Evolutionary conservation across 1,139 yeast species (phyloP), one percentile per base, ranked within the genome.

Genomic region (Kodamaea suecica): DNA sequence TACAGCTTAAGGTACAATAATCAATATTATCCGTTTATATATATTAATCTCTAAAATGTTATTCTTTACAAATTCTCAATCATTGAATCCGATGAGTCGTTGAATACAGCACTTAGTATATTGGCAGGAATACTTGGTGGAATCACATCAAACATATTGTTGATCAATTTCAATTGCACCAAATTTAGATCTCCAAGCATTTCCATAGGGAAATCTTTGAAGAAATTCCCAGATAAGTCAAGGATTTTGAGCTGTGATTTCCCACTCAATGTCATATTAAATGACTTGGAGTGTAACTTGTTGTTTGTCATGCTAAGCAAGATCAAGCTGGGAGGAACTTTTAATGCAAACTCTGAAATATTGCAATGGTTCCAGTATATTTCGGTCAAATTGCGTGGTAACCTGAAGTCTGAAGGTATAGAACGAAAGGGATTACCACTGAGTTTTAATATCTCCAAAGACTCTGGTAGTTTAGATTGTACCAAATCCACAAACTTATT

Each of bases 181-280:
- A 41, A 23, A 4, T 16, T 17, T 4, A 33, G 11, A 4, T 30
- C 34, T 10, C 27, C 27, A 9, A 41, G 27, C 3, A 25, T 14
- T n/a, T 36, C 38, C 21, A 37, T 30, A 12, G 34, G 29, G 8
- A 43, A 31, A 14, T 37, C 37, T 31, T 43, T 43, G 30, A 43
- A 43, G 20, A 35, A 43, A 31, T 43, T 43, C 4, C 41, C 46
- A 3, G 41, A 33, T 16, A 43, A 37, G 29, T 43, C 42, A n/a
- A 43, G 33, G 3, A 25, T 13, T 5, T 27, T 34, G 20, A 36
- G 24, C 17, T 23, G 20, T 15, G 17, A 12, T 11, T 24, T 29
- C 2, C 13, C 25, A 17, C n/a, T 17, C 23, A 30, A 13, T 16
- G 12, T 17, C 25, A 32, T 17, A 9, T 15, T 29, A 21, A 43